Conservation (phyloP, 1,284 basidiomycete species). For the Cryptococcus maquisensis region DNA sequence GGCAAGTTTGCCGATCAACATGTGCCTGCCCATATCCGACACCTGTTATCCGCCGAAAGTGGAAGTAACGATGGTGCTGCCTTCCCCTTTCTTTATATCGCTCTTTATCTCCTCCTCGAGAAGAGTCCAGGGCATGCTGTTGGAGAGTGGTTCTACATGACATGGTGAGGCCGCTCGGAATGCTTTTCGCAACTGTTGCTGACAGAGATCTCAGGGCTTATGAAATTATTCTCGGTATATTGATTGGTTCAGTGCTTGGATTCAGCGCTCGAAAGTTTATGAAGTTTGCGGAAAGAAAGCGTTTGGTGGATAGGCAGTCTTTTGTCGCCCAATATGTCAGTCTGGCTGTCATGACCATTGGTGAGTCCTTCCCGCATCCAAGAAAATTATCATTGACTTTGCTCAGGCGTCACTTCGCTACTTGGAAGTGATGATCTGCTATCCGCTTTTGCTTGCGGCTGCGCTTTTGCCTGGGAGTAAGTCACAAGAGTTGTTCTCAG, state of each 20-base stretch:
- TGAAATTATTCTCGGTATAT: conserved; percentile 73
- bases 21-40: conserved; percentile 90
- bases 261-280: conserved; percentile 84
- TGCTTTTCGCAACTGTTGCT: conserved; percentile 6
- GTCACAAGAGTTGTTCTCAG: conserved; percentile 10
- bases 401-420: conserved; percentile 66
- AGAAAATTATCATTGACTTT: not conserved
- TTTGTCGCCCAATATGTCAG: conserved; percentile 87
- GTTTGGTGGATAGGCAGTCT: conserved; percentile 92
- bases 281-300: conserved; percentile 86
- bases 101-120: conserved; percentile 82
- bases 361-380: conserved; percentile 59
- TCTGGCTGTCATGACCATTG: conserved; percentile 72
- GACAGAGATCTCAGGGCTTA: conserved; percentile 50
- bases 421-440: conserved; percentile 92
- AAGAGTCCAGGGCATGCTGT: conserved; percentile 62
- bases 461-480: conserved; percentile 93
- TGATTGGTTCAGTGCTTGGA: conserved; percentile 76
- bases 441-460: conserved; percentile 90
- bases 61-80: conserved; percentile 92
- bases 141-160: conserved; percentile 62
- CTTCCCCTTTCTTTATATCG: conserved; percentile 88
- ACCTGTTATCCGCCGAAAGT: conserved; percentile 87
- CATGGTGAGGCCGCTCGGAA: conserved; percentile 58
- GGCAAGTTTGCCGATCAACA: conserved; percentile 99